Evolutionary conservation across 495 filamentous ascomycete species (phyloP), one percentile per base, ranked within the genome.

Genomic region (Penicillium silybi): DNA sequence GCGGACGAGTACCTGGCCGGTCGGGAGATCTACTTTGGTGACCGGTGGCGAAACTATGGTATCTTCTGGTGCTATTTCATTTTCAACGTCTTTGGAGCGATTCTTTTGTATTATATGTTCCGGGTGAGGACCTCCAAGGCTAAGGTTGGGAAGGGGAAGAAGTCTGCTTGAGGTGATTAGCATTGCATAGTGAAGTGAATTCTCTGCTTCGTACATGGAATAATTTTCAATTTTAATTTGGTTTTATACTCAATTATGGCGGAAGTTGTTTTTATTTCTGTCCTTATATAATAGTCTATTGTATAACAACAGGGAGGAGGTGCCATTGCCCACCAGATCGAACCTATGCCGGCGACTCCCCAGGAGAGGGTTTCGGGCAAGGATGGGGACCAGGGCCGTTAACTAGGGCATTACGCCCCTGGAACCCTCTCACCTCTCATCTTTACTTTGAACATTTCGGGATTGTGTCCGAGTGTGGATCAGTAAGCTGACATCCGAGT

Each of bases 11-110:
- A 83, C 65, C 68, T 89, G n/a, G 68, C 69, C 0, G 15, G 44
- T 0, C 61, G 80, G 2, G 62, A 70, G 11, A 70, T 77, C 15
- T 52, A 69, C 40, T 89, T 80, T 50, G 56, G 32, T 6, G 73
- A 87, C n/a, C 68, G 83, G 19, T 87, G 85, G 85, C 70, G 81
- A 29, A 80, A 87, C 67, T 87, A 85, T 57, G 85, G 83, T 4
- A 69, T 81, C 50, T 68, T 80, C 56, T 79, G 74, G 69, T 80
- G 68, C 8, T 90, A 82, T 57, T 77, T 88, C 52, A 57, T 80
- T 25, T 86, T 89, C 66, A 90, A 91, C 62, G 67, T 90, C 58
- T 58, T 70, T 29, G 80, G 64, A 17, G 85, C 85, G 0, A 67
- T 90, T 25, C 60, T 67, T 10, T 59, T 92, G 23, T 92, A 90